Evolutionary conservation across 2,329 filamentous ascomycete genomes (phyloP), one percentile per base, ranked within the genome.

Genomic region (Monosporascus sp.): DNA sequence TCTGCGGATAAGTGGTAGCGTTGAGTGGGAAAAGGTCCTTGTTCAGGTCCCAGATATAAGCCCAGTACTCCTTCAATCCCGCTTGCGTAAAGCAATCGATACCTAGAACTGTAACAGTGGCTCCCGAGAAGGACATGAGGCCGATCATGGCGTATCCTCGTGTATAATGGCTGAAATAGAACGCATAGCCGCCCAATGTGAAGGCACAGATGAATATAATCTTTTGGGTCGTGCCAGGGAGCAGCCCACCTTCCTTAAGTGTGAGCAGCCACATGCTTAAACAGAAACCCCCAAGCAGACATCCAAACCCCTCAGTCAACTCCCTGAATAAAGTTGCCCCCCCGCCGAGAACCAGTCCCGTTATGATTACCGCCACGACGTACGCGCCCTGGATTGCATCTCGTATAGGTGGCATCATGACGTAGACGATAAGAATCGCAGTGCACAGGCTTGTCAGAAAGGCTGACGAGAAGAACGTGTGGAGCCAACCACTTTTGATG

Each of bases 21-120:
- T 83, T 81, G 2, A 90, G 72, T 0, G 92, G 92, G 63, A 97
- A 97, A 1, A 91, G 74, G 49, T 88, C 78, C 42, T 84, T 75
- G 68, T 97, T 97, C 39, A 97, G 71, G 46, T 74, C 75, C 93
- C 93, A 97, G 38, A 96, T 78, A 67, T 95, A 97, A 6, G 90
- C 80, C 93, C 93, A 97, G 61, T 97, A 97, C 68, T 97, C 93
- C 69, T 96, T 97, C 62, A 96, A 74, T 0, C 93, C 93, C n/a
- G 91, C 90, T 57, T 84, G 79, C 63, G 86, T 93, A 62, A 93
- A 95, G 69, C 90, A 96, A 68, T 97, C 93, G 53, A 97, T 88
- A 2, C 93, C 93, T 2, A 97, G 71, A 15, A 96, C 81, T 1
- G 87, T 77, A 3, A 83, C 83, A 0, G 90, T 96, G 3, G 90